Conservation (phyloP, 2,329 filamentous ascomycete species). For the Botrytis hyacinthi region DNA sequence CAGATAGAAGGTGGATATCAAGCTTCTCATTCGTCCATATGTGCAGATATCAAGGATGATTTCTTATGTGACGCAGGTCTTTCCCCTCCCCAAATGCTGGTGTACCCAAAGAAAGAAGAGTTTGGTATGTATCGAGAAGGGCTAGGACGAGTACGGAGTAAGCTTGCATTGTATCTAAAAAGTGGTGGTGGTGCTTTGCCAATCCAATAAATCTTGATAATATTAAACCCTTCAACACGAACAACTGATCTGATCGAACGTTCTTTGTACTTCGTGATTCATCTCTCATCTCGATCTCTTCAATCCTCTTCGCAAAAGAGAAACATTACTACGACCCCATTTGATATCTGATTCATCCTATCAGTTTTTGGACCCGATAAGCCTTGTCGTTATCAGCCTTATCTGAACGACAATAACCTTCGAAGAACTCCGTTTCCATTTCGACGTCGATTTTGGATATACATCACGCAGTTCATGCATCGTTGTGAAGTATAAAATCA, state of each 20-base stretch:
- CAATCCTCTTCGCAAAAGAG: neutral
- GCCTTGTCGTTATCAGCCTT: neutral
- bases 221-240: neutral
- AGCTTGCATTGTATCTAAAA: neutral
- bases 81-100: neutral
- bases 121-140: neutral
- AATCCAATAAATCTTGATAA: neutral
- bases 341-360: neutral
- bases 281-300: neutral
- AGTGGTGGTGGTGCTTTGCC: neutral
- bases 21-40: neutral
- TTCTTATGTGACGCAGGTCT: conserved; percentile 1
- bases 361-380: neutral
- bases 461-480: neutral
- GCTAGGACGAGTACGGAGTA: neutral
- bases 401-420: neutral
- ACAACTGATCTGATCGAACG: neutral
- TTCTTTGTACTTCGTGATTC: neutral
- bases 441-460: neutral
- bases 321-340: neutral
- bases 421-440: neutral
- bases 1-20: conserved; percentile 3
- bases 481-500: conserved; percentile 1
- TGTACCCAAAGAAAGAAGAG: neutral
- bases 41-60: neutral